phyloP scores from a whole-genome alignment of 768 basidiomycete genomes.

The Mycena alexandri region DNA sequence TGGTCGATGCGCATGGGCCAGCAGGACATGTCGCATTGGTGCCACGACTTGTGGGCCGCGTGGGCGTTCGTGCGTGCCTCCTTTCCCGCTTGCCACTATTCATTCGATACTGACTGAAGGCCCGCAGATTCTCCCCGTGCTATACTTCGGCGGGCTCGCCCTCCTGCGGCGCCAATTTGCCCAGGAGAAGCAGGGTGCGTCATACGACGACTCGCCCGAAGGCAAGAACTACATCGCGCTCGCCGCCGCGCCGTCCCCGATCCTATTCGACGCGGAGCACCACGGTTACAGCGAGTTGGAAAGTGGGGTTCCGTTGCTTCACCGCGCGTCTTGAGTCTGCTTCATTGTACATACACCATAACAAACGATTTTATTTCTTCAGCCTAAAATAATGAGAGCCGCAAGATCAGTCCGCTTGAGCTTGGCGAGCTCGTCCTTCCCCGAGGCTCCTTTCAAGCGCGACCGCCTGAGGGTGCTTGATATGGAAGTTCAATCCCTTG shows the following conservation, averaged over 20 bases:
- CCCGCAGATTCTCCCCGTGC: constrained; percentile 55
- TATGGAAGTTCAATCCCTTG: too few relatives aligned
- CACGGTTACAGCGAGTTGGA: constrained; percentile 36
- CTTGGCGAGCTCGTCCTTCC: too few relatives aligned
- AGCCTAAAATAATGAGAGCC: too few relatives aligned
- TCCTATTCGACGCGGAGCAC: constrained; percentile 37
- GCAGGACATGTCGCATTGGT: constrained; percentile 51
- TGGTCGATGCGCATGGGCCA: constrained; percentile 56
- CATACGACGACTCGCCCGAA: constrained; percentile 25
- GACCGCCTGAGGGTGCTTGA: too few relatives aligned
- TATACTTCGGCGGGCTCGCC: constrained; percentile 60
- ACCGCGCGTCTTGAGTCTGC: not conserved
- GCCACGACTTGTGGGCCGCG: constrained; percentile 56
- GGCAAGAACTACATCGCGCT: constrained; percentile 45
- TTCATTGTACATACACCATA: not conserved
- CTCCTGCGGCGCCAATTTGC: constrained; percentile 58
- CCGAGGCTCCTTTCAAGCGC: too few relatives aligned
- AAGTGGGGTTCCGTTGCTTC: constrained; percentile 41
- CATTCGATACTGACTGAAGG: constrained; percentile 1
- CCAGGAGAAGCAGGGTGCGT: constrained; percentile 48
- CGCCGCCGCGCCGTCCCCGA: constrained; percentile 32
- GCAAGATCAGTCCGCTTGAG: too few relatives aligned
- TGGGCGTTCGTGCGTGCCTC: constrained; percentile 59
- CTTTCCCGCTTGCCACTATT: constrained; percentile 5
- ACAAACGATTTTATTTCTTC: constrained; percentile 1